These are phyloP conservation scores for Lumnitzera racemosa DNA, from an alignment of 345 rosid genomes.

Conservation along the genomic window DNA sequence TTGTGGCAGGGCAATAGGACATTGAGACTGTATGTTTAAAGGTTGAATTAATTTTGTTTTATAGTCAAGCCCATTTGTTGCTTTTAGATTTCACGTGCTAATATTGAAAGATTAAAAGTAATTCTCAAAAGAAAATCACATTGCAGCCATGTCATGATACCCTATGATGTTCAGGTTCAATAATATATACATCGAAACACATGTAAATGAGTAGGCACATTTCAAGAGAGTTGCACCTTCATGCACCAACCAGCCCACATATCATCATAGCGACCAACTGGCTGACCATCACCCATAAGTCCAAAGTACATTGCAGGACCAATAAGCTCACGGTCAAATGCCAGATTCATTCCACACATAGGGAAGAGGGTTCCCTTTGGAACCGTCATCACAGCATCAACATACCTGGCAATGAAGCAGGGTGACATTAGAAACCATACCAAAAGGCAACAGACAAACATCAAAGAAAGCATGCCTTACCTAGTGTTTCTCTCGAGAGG, in stretches of 20 bases:
- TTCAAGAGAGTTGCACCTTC: slow-evolving; percentile 26
- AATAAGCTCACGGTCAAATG: slow-evolving; percentile 65
- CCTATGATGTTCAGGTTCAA: neutral
- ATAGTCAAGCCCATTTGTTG: too few species aligned
- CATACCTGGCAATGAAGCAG: slow-evolving; percentile 38
- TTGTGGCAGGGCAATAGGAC: too few species aligned
- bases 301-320: slow-evolving; percentile 92
- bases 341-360: slow-evolving; percentile 94
- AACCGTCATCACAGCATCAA: slow-evolving; percentile 76
- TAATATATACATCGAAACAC: neutral
- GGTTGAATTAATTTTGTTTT: too few species aligned
- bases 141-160: too few species aligned
- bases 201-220: neutral
- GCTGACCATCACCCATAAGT: slow-evolving; percentile 92
- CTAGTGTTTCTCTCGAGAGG: slow-evolving; percentile 85
- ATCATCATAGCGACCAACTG: slow-evolving; percentile 78
- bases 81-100: too few species aligned
- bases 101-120: too few species aligned
- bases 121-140: too few species aligned
- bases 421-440: neutral
- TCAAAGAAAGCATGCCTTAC: slow-evolving; percentile 18
- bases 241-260: slow-evolving; percentile 98
- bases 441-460: neutral
- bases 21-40: too few species aligned
- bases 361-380: slow-evolving; percentile 82